These are phyloP conservation scores for Metschnikowia proteae DNA, from an alignment of 805 yeast species.

Conservation along the genomic window DNA sequence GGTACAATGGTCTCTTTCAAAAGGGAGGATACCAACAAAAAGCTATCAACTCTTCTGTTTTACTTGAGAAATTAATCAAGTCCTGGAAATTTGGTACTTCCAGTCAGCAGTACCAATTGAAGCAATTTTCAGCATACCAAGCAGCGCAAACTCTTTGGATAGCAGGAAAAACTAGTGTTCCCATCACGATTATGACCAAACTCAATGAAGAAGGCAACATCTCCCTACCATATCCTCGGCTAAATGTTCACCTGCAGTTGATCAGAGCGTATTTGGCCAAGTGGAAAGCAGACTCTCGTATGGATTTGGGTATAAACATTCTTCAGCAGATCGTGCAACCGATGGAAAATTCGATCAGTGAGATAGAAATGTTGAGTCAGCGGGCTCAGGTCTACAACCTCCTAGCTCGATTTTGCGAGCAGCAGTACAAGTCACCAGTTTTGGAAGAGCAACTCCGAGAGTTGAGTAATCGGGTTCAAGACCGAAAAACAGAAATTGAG, in stretches of 20 bases:
- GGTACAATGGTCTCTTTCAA: conserved; percentile 43
- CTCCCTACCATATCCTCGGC: conserved; percentile 14
- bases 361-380: conserved; percentile 18
- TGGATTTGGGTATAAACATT: conserved; percentile 59
- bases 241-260: conserved; percentile 22
- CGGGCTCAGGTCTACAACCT: conserved; percentile 50
- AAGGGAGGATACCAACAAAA: conserved; percentile 41
- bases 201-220: conserved; percentile 13
- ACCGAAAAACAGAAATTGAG: conserved; percentile 45
- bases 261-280: conserved; percentile 47
- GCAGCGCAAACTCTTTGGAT: conserved; percentile 65
- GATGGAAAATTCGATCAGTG: conserved; percentile 24
- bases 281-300: conserved; percentile 72
- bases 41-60: conserved; percentile 46
- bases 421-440: conserved; percentile 48
- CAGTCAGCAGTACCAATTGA: conserved; percentile 13
- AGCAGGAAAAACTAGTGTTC: conserved; percentile 50
- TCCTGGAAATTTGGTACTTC: not conserved
- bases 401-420: conserved; percentile 72
- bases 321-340: conserved; percentile 54
- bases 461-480: conserved; percentile 36
- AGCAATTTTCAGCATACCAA: conserved; percentile 26
- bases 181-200: conserved; percentile 51
- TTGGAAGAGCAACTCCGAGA: conserved; percentile 44
- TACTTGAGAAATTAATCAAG: conserved; percentile 38